A percentile compares a stretch with the other conserved stretches of the same genome.
These are phyloP conservation scores for Cystobasidium slooffiae DNA, from an alignment of 1,284 basidiomycete genomes.

Conservation along the genomic window DNA sequence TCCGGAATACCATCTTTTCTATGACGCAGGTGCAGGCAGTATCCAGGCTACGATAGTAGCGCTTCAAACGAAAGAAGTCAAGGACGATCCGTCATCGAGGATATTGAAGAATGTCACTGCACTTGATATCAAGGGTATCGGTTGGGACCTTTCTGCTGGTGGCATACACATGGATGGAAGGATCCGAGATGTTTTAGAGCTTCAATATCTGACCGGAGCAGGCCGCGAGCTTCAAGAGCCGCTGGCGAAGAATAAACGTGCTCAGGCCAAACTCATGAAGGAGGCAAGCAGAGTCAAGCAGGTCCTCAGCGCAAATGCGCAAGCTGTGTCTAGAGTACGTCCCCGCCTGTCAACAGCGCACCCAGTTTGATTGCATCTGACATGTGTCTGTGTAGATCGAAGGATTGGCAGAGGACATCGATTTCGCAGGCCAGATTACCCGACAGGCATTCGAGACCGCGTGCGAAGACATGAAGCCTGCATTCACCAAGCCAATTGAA, in stretches of 20 bases:
- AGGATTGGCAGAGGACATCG: constrained; percentile 84
- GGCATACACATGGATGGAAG: constrained; percentile 84
- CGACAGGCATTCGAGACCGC: constrained; percentile 78
- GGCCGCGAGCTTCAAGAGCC: constrained; percentile 52
- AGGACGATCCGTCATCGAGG: constrained; percentile 59
- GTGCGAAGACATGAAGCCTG: constrained; percentile 62
- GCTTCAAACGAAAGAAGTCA: constrained; percentile 65
- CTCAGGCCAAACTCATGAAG: constrained; percentile 90
- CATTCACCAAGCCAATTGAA: constrained; percentile 74
- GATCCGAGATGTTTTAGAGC: constrained; percentile 77
- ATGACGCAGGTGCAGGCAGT: constrained; percentile 87
- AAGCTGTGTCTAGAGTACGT: constrained; percentile 72
- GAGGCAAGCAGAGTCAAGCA: constrained; percentile 90
- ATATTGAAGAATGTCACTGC: constrained; percentile 68
- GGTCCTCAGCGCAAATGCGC: constrained; percentile 89
- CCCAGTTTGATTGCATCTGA: neutral
- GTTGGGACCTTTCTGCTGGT: constrained; percentile 76
- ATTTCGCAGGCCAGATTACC: constrained; percentile 79
- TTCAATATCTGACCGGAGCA: constrained; percentile 70
- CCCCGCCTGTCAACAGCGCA: neutral
- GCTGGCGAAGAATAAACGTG: constrained; percentile 68
- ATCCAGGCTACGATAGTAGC: constrained; percentile 84
- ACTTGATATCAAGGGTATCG: constrained; percentile 76
- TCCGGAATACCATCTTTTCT: constrained; percentile 75
- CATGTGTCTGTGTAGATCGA: constrained; percentile 66